These are phyloP conservation scores for Aspergillus sp. DNA, from an alignment of 2,329 filamentous ascomycete species.

Conservation along the genomic window DNA sequence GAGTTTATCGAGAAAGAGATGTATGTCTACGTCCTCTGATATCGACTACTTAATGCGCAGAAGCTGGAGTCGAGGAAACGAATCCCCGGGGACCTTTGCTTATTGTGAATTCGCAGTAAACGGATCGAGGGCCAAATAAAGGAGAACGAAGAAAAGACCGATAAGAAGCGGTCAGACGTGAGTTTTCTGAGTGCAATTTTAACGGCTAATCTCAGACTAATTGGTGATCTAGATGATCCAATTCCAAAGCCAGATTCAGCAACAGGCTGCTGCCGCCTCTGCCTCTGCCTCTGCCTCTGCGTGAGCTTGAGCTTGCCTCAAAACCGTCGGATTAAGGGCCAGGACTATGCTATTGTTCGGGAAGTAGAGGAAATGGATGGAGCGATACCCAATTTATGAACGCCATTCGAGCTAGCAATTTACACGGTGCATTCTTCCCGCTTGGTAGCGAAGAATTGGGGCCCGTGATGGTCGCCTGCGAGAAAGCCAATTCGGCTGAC, in stretches of 20 bases:
- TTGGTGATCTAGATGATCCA: constrained; percentile 34
- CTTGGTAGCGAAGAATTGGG: not conserved
- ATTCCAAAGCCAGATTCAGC: constrained; percentile 39
- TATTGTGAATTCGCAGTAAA: constrained; percentile 47
- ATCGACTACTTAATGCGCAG: not conserved
- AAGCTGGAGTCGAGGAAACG: not conserved
- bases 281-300: constrained; percentile 35
- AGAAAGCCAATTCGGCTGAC: not conserved
- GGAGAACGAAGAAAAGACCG: constrained; percentile 63
- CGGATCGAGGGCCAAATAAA: constrained; percentile 67
- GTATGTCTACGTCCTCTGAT: constrained; percentile 53
- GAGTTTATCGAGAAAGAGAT: constrained; percentile 95
- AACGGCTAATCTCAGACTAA: constrained; percentile 14
- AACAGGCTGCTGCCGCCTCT: constrained; percentile 32
- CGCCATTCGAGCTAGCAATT: not conserved
- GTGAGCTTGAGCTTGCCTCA: constrained; percentile 17
- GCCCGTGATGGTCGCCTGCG: not conserved
- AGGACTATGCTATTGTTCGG: not conserved
- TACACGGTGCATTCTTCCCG: not conserved
- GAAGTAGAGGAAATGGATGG: not conserved
- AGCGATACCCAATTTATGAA: not conserved
- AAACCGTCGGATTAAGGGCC: not conserved
- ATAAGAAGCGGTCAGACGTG: constrained; percentile 66
- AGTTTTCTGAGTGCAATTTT: constrained; percentile 15
- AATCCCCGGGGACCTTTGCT: constrained; percentile 6